Evolutionary conservation across 768 basidiomycete species (phyloP), one percentile per base, ranked within the genome.

Genomic region (Omphalotus guepiniiformis): DNA sequence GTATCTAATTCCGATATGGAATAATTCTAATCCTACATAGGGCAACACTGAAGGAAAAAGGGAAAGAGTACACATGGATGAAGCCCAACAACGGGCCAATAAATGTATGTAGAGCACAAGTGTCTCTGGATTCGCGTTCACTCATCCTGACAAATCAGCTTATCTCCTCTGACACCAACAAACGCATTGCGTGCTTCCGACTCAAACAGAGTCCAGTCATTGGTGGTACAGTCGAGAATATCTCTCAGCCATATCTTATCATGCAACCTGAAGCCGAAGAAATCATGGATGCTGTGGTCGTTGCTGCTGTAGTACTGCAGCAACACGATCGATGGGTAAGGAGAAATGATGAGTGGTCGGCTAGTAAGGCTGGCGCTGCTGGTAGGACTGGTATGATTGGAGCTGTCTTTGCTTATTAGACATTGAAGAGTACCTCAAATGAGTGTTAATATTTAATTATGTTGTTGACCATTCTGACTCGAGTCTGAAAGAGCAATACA

Each of bases 291-390:
- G 23, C 39, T n/a, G 39, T 40, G 22, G 39, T 40, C 23, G 28
- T 40, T 16, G 25, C 39, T 12, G 39, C 39, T 12, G n/a, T 40
- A 27, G 28, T 40, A 12, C 39, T 40, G 23, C 23, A 40, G 13
- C 39, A 40, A 8, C 23, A 40, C 9, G 18, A 40, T 25, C 39
- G 22, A 15, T 40, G 39, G 39, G 28, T 27, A 27, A 40, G 39
- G 39, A 40, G 28, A 7, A 40, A 40, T 25, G 39, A 40, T n/a
- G 39, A 40, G 22, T 40, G n/a, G n/a, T n/a, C n/a, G n/a, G n/a
- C n/a, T n/a, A n/a, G n/a, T n/a, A n/a, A n/a, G n/a, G n/a, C n/a
- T n/a, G n/a, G n/a, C n/a, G n/a, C n/a, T n/a, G n/a, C n/a, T n/a
- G n/a, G n/a, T n/a, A n/a, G n/a, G n/a, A n/a, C n/a, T n/a, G n/a